Percentiles rank a stretch among this genome's conserved stretches.
These are phyloP conservation scores for Helianthus tuberosus DNA, from an alignment of 129 eudicot genomes.

Conservation along the genomic window DNA sequence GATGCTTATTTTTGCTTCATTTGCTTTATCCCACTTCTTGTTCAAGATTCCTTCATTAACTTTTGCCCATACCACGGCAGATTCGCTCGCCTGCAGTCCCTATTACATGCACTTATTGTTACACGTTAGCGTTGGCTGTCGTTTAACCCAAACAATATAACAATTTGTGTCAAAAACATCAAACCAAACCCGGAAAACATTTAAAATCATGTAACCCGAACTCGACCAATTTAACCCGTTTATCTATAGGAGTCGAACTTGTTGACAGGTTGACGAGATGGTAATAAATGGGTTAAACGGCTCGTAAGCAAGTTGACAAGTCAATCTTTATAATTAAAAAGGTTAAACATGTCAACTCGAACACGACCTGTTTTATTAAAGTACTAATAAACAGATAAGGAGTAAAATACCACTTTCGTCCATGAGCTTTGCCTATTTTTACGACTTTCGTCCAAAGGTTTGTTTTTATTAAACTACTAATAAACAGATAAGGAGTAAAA, in stretches of 20 bases:
- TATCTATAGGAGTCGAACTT: neutral
- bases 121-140: neutral
- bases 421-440: no score
- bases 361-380: no score
- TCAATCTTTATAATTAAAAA: neutral
- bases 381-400: no score
- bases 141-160: neutral
- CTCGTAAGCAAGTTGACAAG: no score
- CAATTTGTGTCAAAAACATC: neutral
- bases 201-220: neutral
- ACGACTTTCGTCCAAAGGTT: no score
- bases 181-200: neutral
- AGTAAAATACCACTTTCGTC: no score
- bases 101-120: conserved; percentile 21
- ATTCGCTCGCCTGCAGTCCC: conserved; percentile 65
- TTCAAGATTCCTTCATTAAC: conserved; percentile 61
- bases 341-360: neutral
- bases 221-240: neutral
- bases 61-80: conserved; percentile 76
- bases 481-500: no score
- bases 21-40: conserved; percentile 79
- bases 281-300: neutral
- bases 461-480: no score
- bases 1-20: conserved; percentile 52
- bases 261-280: neutral